These are phyloP conservation scores for Mycena sp. DNA, from an alignment of 1,284 basidiomycete genomes.

Conservation along the genomic window DNA sequence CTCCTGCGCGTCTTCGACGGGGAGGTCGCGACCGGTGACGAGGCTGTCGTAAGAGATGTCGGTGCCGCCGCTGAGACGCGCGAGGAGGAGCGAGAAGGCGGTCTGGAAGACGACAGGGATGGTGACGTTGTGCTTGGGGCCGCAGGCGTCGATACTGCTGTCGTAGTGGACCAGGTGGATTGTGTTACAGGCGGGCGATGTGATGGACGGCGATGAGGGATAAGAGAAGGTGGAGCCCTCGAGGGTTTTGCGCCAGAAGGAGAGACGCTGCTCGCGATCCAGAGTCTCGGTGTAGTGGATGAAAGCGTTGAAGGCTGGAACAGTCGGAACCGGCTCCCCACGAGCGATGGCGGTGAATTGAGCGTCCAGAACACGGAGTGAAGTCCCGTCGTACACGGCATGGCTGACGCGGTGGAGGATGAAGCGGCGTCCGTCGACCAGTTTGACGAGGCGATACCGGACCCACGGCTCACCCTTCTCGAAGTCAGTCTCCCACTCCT, in stretches of 20 bases:
- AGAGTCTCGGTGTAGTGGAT: slow-evolving; percentile 15
- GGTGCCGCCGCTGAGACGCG: slow-evolving; percentile 2
- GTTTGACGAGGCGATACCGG: neutral
- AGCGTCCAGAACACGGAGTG: slow-evolving; percentile 9
- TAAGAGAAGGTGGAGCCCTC: slow-evolving; percentile 5
- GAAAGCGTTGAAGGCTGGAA: slow-evolving; percentile 13
- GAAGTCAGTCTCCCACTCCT: slow-evolving; percentile 10
- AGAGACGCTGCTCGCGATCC: slow-evolving; percentile 9
- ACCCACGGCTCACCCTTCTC: slow-evolving; percentile 12
- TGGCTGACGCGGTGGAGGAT: slow-evolving; percentile 17
- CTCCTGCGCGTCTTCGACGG: slow-evolving; percentile 15
- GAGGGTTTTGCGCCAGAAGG: slow-evolving; percentile 15
- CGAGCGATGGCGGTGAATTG: slow-evolving; percentile 12
- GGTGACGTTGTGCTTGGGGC: slow-evolving; percentile 5
- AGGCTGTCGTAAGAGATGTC: slow-evolving; percentile 19
- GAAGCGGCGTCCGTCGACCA: slow-evolving; percentile 11
- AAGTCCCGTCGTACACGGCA: slow-evolving; percentile 5
- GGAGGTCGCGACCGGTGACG: slow-evolving; percentile 16
- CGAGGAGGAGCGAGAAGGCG: slow-evolving; percentile 13
- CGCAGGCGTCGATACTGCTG: slow-evolving; percentile 9
- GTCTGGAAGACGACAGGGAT: slow-evolving; percentile 14
- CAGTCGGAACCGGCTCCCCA: slow-evolving; percentile 7
- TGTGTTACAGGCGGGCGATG: slow-evolving; percentile 9
- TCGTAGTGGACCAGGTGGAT: slow-evolving; percentile 13
- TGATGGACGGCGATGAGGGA: neutral